Evolutionary conservation across 805 yeast genomes (phyloP), one percentile per base, ranked within the genome.

Genomic region (Starmerella apis): DNA sequence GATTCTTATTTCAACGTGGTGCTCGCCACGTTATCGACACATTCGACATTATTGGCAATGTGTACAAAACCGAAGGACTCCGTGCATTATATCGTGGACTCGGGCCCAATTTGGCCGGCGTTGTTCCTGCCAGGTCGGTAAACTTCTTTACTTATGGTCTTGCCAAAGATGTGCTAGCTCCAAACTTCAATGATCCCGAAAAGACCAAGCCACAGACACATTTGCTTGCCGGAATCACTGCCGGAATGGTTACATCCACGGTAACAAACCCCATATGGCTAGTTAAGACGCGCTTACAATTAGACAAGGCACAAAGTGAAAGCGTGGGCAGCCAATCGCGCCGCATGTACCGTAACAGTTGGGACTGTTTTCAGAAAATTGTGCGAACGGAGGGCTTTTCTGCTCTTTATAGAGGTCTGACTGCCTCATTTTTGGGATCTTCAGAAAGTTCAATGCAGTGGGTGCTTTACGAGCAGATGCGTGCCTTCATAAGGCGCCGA

Each of bases 211-310:
- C 96, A 0, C 78, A 86, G 77, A 78, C 92, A 19, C 97, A 92
- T 68, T 70, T 94, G 49, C 62, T 79, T 33, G 79, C 96, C 1
- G 98, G 96, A 5, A 79, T 88, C 0, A 74, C 75, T 59, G 99
- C 99, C 0, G 98, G 99, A 4, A 72, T 90, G 63, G 90, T 82
- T 16, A 92, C 98, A 0, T 82, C 95, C 4, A 90, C 98, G 0
- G 95, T 87, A 13, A 92, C 99, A 0, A 92, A 92, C 64, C 99
- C 99, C 11, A 92, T 92, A 51, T 92, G 99, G 99, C 71, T 92
- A 53, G 81, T 92, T 53, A 92, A 92, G 68, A 92, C 99, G 0
- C 74, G 99, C 61, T 75, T 92, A 47, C 99, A 92, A 64, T 72
- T 92, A 47, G 98, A 92, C 65, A 83, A 81, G 63, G 56, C 66